These are phyloP conservation scores for Podospora conica DNA, from an alignment of 495 filamentous ascomycete species.

Conservation along the genomic window DNA sequence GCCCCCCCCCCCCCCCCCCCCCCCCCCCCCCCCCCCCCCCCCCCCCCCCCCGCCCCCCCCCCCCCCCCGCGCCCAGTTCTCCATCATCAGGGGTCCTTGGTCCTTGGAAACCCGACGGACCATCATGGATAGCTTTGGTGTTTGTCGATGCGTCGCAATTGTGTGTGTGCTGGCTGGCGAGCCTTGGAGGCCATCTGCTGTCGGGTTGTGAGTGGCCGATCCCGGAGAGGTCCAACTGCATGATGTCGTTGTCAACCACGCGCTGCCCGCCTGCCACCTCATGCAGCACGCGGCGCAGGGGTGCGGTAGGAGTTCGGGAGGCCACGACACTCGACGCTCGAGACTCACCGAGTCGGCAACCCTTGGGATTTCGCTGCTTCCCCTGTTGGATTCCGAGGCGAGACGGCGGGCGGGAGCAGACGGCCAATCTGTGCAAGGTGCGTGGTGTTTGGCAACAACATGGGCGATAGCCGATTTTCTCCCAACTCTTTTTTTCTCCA, in stretches of 20 bases:
- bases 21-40: too few relatives aligned
- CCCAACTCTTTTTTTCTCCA: too few relatives aligned
- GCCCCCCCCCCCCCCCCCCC: too few relatives aligned
- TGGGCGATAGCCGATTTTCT: too few relatives aligned
- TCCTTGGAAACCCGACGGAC: too few relatives aligned
- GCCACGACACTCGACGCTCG: not conserved
- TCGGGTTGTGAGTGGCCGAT: slow-evolving; percentile 9
- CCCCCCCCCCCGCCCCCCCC: too few relatives aligned
- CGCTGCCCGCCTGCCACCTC: slow-evolving; percentile 1
- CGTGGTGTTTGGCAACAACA: too few relatives aligned
- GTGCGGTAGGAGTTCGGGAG: not conserved
- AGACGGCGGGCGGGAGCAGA: too few relatives aligned
- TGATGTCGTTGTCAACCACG: not conserved
- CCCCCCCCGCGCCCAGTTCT: too few relatives aligned
- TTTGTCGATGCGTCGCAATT: not conserved
- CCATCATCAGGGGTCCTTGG: too few relatives aligned
- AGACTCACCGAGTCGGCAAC: not conserved
- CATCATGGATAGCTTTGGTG: too few relatives aligned
- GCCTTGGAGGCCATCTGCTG: slow-evolving; percentile 4
- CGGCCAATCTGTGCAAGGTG: too few relatives aligned
- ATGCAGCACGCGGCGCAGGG: not conserved
- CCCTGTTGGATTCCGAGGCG: not conserved
- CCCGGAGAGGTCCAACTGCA: not conserved
- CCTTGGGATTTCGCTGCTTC: not conserved
- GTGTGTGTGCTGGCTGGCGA: not conserved